phyloP scores from a whole-genome alignment of 2,329 filamentous ascomycete genomes.

The Magnaporthales sp. region DNA sequence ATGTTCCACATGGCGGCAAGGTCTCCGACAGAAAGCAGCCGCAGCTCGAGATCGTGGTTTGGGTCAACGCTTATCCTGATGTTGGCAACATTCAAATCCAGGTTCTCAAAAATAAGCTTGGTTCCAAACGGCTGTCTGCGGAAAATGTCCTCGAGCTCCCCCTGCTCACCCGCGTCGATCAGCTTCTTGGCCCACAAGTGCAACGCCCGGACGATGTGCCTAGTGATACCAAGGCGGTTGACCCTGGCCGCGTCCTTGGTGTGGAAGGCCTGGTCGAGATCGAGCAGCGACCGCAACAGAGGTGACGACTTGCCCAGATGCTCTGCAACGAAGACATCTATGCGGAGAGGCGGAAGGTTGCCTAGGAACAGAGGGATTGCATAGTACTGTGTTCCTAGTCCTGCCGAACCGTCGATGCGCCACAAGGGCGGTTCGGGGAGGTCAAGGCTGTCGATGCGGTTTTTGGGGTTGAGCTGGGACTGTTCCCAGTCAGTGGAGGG shows the following conservation, averaged over 20 bases:
- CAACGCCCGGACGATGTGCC: conserved; percentile 44
- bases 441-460: conserved; percentile 48
- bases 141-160: conserved; percentile 25
- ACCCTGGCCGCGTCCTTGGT: conserved; percentile 41
- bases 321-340: conserved; percentile 51
- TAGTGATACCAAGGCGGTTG: conserved; percentile 39
- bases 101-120: conserved; percentile 42
- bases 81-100: conserved; percentile 37
- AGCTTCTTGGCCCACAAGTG: conserved; percentile 21
- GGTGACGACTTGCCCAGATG: conserved; percentile 27
- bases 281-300: conserved; percentile 35
- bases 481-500: conserved; percentile 27
- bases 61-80: conserved; percentile 37
- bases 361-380: conserved; percentile 42
- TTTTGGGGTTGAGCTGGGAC: conserved; percentile 50
- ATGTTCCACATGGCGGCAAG: conserved; percentile 35
- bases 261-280: conserved; percentile 44
- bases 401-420: conserved; percentile 50
- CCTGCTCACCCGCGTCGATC: conserved; percentile 14
- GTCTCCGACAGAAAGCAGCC: conserved; percentile 34
- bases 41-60: conserved; percentile 44
- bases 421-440: conserved; percentile 36
- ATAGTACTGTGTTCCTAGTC: conserved; percentile 49
- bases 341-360: conserved; percentile 38
- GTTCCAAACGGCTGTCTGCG: conserved; percentile 41